Evolutionary conservation across 2,329 filamentous ascomycete genomes (phyloP), one percentile per base, ranked within the genome.

Genomic region (Colletotrichum sp.): DNA sequence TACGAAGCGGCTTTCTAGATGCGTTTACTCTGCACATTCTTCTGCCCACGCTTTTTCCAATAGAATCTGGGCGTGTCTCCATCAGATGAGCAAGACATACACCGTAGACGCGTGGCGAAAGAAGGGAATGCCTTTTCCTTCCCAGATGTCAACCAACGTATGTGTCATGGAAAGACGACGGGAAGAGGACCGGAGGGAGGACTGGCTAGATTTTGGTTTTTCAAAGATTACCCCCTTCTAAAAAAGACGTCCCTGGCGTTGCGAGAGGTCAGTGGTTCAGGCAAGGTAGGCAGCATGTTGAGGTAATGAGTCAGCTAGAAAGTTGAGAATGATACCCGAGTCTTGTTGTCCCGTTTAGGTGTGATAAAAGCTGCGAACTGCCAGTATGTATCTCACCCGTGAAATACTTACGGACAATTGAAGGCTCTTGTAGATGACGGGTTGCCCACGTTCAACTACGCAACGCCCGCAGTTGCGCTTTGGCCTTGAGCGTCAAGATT

Each of bases 301-400:
- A 77, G 65, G 69, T 67, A 77, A 67, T 78, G 77, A 52, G 76
- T 72, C 72, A 78, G 77, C 77, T 78, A 76, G 74, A 77, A 74
- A 76, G 77, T 71, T 76, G 74, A 76, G 68, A 85, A 85, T 85
- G 83, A 86, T 86, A 86, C 84, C 84, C 84, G 80, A 80, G 80
- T 82, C 79, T 63, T 81, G 79, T 80, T 82, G 77, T 79, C 77
- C 64, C 57, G 26, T 60, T 68, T 34, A 8, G 6, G 10, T 60
- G 21, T 64, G 32, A 26, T 14, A 9, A 24, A 4, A 26, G 34
- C 16, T 3, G 18, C 10, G 9, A 26, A 10, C 13, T 13, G 30
- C 18, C 1, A 21, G 26, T 1, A 28, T 28, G 26, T 28, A 28
- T 28, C 24, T 26, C 26, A 28, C 26, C 26, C 26, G 26, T 7